phyloP scores from a whole-genome alignment of 1,284 basidiomycete species.

The Leccinum pachyderme region DNA sequence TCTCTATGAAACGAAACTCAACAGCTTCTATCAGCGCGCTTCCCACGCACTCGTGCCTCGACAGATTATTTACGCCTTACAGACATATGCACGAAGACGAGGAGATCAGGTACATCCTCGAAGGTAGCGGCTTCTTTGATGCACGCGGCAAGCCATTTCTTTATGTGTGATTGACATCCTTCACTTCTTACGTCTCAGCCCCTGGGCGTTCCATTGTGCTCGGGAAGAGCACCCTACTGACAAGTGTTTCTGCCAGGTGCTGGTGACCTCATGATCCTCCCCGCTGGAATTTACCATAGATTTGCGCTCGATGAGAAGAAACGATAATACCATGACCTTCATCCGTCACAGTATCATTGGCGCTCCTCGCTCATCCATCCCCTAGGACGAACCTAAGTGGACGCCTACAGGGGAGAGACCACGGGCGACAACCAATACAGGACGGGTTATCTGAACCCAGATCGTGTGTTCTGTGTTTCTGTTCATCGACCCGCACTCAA shows the following conservation, averaged over 20 bases:
- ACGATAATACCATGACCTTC: constrained; percentile 27
- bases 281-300: constrained; percentile 83
- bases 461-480: background rate
- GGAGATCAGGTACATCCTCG: constrained; percentile 83
- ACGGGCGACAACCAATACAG: constrained; percentile 67
- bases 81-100: constrained; percentile 91
- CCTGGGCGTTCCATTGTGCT: background rate
- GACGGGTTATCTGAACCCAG: constrained; percentile 50
- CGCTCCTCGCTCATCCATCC: background rate
- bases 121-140: constrained; percentile 84
- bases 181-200: background rate
- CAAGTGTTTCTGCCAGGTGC: constrained; percentile 72
- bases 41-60: background rate
- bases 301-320: constrained; percentile 78
- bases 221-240: constrained; percentile 51
- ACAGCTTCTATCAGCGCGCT: constrained; percentile 75
- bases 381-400: constrained; percentile 87
- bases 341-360: background rate
- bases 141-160: constrained; percentile 57
- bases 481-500: background rate
- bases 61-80: background rate
- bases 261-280: constrained; percentile 74
- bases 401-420: constrained; percentile 57
- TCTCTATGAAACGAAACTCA: constrained; percentile 75
- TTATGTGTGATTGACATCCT: background rate